Base-by-base conservation (phyloP, 257 asterid genomes). In the Rubia yunnanensis region DNA sequence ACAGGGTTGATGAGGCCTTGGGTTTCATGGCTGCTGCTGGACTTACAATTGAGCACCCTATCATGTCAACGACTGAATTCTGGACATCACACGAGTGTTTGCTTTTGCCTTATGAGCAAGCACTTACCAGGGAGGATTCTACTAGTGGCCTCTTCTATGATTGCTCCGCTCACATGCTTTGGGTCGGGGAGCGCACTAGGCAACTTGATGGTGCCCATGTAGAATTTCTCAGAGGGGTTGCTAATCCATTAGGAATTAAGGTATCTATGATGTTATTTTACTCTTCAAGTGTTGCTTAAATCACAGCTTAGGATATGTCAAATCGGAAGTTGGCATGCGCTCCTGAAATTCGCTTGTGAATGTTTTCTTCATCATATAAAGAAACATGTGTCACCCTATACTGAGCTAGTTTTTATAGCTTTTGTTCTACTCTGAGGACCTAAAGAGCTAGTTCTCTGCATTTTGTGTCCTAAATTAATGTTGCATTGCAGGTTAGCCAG, bases 21-120 rank as follows among this genome's bases (percentile, higher is more conserved):
- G 96, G 96, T 17, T 88, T 88, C 85, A 86, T 88, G 96, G 85
- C 84, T 77, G 92, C 96, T 41, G 88, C 90, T 62, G 95, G 95
- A 61, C 88, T 88, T 38, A 88, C 95, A 1, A 63, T 80, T 4
- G 96, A 88, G 73, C 96, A 88, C 68, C 96, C 96, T 0, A 79
- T 82, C 71, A 84, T 88, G 96, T 69, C 94, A 23, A 76, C 92
- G 24, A 88, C 96, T 3, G 95, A 88, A 1, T 88, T 88, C 67
- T 88, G 96, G 95, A 88, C 96, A 61, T 88, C 96, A 31, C 95
- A 88, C 2, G 96, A 88, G 71, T 88, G 95, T 71, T 77, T 88
- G 83, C 72, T 86, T 34, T 73, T 88, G 54, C 95, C 96, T 72
- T 88, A 88, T 52, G 96, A 86, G 71, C 96, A 86, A 74, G 80